A percentile compares a stretch with the other conserved stretches of the same genome.
Conservation (phyloP, 2,329 filamentous ascomycete genomes). For the Botrytis elliptica region DNA sequence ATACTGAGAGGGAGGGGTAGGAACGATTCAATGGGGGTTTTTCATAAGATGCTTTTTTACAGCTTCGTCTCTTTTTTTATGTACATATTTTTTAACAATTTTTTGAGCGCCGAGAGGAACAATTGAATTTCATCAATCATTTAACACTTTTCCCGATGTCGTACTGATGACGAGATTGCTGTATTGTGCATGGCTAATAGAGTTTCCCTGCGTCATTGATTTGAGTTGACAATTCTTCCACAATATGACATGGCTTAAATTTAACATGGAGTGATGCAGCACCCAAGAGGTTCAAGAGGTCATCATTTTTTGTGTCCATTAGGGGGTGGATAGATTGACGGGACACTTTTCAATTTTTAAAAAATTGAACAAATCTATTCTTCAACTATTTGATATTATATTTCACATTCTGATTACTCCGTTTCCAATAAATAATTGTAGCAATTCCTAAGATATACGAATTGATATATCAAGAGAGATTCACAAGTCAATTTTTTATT, state of each 20-base stretch:
- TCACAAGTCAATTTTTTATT: too few relatives aligned
- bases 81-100: not conserved
- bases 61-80: not conserved
- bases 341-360: too few relatives aligned
- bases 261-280: not conserved
- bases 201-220: not conserved
- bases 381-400: too few relatives aligned
- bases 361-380: too few relatives aligned
- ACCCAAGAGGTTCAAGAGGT: not conserved
- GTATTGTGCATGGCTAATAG: not conserved
- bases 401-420: too few relatives aligned
- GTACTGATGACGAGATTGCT: not conserved
- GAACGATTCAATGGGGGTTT: not conserved
- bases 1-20: not conserved
- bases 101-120: not conserved
- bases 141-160: not conserved
- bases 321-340: too few relatives aligned
- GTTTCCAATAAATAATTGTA: too few relatives aligned
- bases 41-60: not conserved
- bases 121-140: not conserved
- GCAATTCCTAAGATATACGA: too few relatives aligned
- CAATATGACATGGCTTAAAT: not conserved
- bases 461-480: too few relatives aligned
- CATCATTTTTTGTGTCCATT: not conserved
- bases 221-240: not conserved